A percentile compares a stretch with the other conserved stretches of the same genome.
phyloP scores from a whole-genome alignment of 371 early-diverging fungal species.

The Sporodiniella umbellata region DNA sequence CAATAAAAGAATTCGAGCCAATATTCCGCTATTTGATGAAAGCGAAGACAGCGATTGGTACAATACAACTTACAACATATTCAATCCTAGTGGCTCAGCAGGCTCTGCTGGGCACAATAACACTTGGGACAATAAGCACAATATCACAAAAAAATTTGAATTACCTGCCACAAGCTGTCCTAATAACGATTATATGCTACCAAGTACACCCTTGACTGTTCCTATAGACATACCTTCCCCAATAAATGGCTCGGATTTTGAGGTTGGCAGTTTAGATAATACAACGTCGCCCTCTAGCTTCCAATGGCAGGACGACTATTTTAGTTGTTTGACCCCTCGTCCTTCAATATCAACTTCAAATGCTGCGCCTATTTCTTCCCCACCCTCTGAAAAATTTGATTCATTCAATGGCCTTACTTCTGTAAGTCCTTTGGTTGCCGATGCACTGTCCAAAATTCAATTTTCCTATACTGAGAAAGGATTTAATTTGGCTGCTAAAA shows the following conservation, averaged over 20 bases:
- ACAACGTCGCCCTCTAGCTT: conserved; percentile 8
- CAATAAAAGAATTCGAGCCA: conserved; percentile 18
- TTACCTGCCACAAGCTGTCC: conserved; percentile 7
- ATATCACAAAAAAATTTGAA: background rate
- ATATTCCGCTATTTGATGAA: conserved; percentile 6
- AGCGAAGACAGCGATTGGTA: conserved; percentile 17
- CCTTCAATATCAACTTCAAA: background rate
- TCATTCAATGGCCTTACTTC: background rate
- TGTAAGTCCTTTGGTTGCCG: conserved; percentile 2
- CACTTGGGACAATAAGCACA: background rate
- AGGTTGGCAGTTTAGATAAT: conserved; percentile 11
- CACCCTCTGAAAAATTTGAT: conserved; percentile 1
- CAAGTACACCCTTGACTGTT: conserved; percentile 10
- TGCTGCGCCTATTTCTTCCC: background rate
- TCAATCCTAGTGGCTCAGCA: background rate
- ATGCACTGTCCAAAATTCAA: conserved; percentile 25
- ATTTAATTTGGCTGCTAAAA: conserved; percentile 29
- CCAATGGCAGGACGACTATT: conserved; percentile 15
- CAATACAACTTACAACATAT: conserved; percentile 8
- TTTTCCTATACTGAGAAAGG: conserved; percentile 31
- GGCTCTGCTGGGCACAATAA: background rate
- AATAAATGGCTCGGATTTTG: conserved; percentile 6
- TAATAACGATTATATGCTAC: conserved; percentile 13
- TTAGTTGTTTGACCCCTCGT: background rate
- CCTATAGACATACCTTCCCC: conserved; percentile 21